Evolutionary conservation across 169 alveolate species (phyloP), one percentile per base, ranked within the genome.

Genomic region (Plasmodium fragile): DNA sequence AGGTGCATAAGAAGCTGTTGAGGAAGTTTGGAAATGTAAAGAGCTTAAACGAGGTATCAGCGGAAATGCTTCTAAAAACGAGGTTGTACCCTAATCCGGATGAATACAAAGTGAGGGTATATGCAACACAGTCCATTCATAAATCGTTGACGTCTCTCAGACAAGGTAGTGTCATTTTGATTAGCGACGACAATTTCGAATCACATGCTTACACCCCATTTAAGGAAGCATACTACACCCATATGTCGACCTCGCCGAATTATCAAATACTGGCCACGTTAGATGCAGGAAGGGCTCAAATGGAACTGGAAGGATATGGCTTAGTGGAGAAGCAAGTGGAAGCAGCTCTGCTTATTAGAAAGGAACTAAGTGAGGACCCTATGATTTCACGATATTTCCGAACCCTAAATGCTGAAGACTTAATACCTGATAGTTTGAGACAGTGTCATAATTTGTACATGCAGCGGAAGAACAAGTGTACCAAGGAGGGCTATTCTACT

Each of bases 231-330:
- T 95, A 95, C 36, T 95, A 84, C 92, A 92, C 96, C 32, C 96
- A 95, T 91, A 95, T 92, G 96, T 92, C 95, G 32, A 95, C 96
- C 6, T 95, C 96, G 4, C 96, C 96, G 3, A 95, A 95, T 82
- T 95, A 95, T 77, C 96, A 95, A 53, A 92, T 95, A 0, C 34
- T 92, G 49, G 95, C 95, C 22, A 92, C 96, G 34, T 83, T 94
- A 59, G 96, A 94, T 83, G 96, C 94, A 30, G 96, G 96, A 4
- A 72, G 96, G 52, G 94, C 96, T 49, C 96, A 94, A 43, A 94
- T 94, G 96, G 96, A 91, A 65, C 80, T 94, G 75, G 96, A 94
- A 71, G 96, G 96, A 77, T 91, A 94, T 92, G 91, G 94, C 6
- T 81, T 94, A 8, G 96, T 94, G 2, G 95, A 94, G 69, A 55